Base-by-base conservation (phyloP, 352 stramenopile genomes). In the Phytophthora crassamura region DNA sequence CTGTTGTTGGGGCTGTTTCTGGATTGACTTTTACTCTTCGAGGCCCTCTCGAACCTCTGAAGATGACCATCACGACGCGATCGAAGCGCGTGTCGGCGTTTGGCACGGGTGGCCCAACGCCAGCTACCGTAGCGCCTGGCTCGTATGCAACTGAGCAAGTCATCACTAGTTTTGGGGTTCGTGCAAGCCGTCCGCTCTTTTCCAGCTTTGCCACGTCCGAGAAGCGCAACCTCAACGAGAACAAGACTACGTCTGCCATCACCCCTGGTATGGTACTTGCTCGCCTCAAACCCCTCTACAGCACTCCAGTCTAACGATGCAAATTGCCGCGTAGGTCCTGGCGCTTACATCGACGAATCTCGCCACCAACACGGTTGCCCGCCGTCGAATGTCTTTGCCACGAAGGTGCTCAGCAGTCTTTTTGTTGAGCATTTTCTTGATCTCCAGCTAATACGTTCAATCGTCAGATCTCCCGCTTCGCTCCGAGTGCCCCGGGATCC, bases 31-130 rank as follows among this genome's bases (percentile, higher is more conserved):
- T 28, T 4, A 28, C 25, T 28, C 25, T 28, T 28, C 25, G 25
- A 28, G 25, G 25, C 4, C 3, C 25, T 4, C 25, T 28, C 4
- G 22, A 35, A 12, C 42, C 34, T 15, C 28, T 28, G 25, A 67
- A 25, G 38, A 91, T 91, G 85, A 89, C 83, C 9, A 91, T 91
- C 67, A 93, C 85, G 57, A 91, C 85, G 43, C 83, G 85, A 28
- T 91, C 82, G 28, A 89, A 90, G 74, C 82, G 85, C 18, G 78
- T 86, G 53, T 89, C 85, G 20, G 49, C 79, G 36, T 91, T 91
- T 58, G 80, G 64, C 34, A 60, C 67, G 1, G 56, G 58, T 15
- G 30, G 64, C 20, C 59, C 72, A 49, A 91, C 83, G 30, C 81
- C 83, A 5, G 61, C 82, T 7, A 59, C 68, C 2, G 84, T 93